These are phyloP conservation scores for Kuraishia piskuri DNA, from an alignment of 805 yeast genomes.

Conservation along the genomic window DNA sequence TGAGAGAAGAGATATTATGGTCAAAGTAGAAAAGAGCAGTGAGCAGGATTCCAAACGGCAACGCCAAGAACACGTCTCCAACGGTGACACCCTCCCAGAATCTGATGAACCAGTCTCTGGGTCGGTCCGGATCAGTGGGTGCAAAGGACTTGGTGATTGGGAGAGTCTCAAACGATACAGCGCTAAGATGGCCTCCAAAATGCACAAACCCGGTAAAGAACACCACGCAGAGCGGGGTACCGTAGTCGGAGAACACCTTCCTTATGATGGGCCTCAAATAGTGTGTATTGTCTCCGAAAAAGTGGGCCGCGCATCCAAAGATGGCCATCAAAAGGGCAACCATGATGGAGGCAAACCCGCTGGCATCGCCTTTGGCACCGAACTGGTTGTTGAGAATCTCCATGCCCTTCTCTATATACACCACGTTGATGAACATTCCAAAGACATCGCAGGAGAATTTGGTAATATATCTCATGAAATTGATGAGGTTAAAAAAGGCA, in stretches of 20 bases:
- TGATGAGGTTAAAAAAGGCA: constrained; percentile 61
- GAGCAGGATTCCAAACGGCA: constrained; percentile 85
- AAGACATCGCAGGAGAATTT: constrained; percentile 85
- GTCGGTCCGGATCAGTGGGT: constrained; percentile 52
- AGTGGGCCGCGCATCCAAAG: constrained; percentile 55
- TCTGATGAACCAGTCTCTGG: constrained; percentile 69
- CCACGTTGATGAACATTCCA: constrained; percentile 83
- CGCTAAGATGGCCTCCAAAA: constrained; percentile 70
- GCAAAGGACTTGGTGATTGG: constrained; percentile 66
- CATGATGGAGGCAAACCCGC: constrained; percentile 70
- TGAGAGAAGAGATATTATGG: constrained; percentile 88
- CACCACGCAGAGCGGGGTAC: constrained; percentile 74
- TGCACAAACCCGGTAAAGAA: constrained; percentile 92
- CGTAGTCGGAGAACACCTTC: constrained; percentile 74
- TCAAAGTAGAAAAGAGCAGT: constrained; percentile 88
- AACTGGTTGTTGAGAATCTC: constrained; percentile 75
- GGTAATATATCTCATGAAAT: constrained; percentile 63
- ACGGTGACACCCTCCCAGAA: constrained; percentile 65
- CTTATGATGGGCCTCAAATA: constrained; percentile 54
- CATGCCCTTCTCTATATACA: constrained; percentile 85
- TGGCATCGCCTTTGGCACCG: constrained; percentile 22
- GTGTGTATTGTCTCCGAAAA: constrained; percentile 54
- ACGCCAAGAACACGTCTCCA: constrained; percentile 75
- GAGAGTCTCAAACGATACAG: constrained; percentile 48
- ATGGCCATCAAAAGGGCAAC: constrained; percentile 69